Conservation (phyloP, 2,329 filamentous ascomycete genomes). For the Pyrenochaeta sp. region DNA sequence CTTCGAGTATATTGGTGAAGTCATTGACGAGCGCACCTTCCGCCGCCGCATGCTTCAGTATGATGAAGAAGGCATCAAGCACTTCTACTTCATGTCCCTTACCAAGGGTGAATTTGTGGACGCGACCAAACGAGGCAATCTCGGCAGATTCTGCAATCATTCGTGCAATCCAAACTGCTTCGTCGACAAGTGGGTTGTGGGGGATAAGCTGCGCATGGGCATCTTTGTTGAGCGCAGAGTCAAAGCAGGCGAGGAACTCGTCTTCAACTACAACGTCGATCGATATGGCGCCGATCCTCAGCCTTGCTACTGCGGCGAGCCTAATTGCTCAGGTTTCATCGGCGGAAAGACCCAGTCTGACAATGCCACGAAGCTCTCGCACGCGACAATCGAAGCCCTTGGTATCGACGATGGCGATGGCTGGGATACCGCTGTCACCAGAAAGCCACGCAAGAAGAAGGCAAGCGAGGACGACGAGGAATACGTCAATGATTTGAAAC, state of each 20-base stretch:
- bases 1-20: conserved; percentile 97
- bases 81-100: conserved; percentile 99
- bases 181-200: conserved; percentile 99
- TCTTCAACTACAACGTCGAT: conserved; percentile 99
- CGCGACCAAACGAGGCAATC: conserved; percentile 94
- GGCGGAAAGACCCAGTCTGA: conserved; percentile 98
- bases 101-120: conserved; percentile 97
- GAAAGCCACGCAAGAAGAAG: conserved; percentile 93
- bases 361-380: conserved; percentile 88
- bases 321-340: conserved; percentile 95
- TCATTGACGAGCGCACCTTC: conserved; percentile 92
- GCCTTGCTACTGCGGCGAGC: conserved; percentile 94
- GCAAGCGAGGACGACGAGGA: conserved; percentile 91
- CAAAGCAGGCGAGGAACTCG: conserved; percentile 88
- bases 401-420: conserved; percentile 92
- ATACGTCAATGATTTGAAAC: conserved; percentile 88
- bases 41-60: conserved; percentile 91
- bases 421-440: conserved; percentile 90
- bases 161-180: conserved; percentile 99
- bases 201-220: conserved; percentile 96
- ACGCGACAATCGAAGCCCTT: conserved; percentile 90
- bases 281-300: conserved; percentile 96
- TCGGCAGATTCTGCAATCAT: conserved; percentile 98
- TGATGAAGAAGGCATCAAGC: conserved; percentile 94
- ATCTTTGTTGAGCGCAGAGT: conserved; percentile 92